Conservation (phyloP, 192 early-diverging fungal species). For the Mortierella claussenii region DNA sequence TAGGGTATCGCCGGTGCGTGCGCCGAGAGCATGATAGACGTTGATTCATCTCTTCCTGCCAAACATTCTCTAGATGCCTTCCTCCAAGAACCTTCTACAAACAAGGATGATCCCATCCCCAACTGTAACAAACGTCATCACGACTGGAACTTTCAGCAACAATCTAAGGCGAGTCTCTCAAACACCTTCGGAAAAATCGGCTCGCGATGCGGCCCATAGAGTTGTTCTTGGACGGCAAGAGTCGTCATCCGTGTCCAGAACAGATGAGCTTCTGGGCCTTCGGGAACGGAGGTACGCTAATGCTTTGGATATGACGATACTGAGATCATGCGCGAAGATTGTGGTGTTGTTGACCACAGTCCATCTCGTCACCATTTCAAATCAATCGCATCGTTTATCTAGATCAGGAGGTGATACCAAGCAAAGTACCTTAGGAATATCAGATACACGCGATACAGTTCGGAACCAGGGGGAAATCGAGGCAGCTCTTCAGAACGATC, state of each 20-base stretch:
- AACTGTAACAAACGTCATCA: background rate
- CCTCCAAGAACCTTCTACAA: background rate
- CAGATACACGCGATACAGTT: background rate
- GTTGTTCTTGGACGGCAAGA: background rate
- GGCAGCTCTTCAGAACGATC: constrained; percentile 42
- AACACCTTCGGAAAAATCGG: no score
- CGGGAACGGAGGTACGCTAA: constrained; percentile 4
- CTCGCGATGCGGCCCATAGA: background rate
- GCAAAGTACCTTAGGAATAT: no score
- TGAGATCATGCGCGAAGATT: background rate
- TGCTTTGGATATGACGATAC: background rate
- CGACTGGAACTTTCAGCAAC: background rate
- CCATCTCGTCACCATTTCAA: no score
- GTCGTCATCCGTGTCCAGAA: background rate
- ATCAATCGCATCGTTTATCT: no score
- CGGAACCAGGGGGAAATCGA: constrained; percentile 37
- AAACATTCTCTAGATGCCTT: no score
- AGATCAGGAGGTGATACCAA: no score
- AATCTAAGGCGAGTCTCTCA: no score
- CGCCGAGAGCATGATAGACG: background rate
- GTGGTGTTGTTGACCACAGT: no score
- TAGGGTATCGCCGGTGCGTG: background rate
- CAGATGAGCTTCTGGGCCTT: constrained; percentile 3
- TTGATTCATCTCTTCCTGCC: background rate
- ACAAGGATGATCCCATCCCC: background rate